A percentile compares a stretch with the other conserved stretches of the same genome.
phyloP scores from a whole-genome alignment of 495 filamentous ascomycete genomes.

The Tuber microsphaerosporum region DNA sequence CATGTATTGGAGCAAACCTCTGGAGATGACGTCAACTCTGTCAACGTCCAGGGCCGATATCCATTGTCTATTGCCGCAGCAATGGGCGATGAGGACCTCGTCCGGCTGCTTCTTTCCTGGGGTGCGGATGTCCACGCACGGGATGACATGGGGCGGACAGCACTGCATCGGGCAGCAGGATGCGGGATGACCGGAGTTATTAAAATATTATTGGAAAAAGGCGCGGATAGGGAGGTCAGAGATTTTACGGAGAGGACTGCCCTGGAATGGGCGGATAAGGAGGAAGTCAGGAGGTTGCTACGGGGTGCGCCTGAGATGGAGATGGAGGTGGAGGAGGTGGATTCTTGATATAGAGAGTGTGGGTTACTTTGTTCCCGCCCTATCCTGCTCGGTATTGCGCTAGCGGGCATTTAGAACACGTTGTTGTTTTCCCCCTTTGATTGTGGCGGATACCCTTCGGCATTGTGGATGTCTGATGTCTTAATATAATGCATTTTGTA shows the following conservation, averaged over 20 bases:
- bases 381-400: neutral
- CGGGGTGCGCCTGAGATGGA: neutral
- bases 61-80: neutral
- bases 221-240: neutral
- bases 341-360: neutral
- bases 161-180: neutral
- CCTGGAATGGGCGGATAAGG: neutral
- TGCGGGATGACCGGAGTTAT: neutral
- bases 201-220: conserved; percentile 2
- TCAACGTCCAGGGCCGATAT: neutral
- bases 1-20: neutral
- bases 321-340: neutral
- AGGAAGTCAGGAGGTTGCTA: neutral
- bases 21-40: neutral
- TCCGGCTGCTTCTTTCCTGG: neutral
- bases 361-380: neutral
- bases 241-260: neutral
- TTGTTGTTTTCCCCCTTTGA: neutral
- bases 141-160: neutral
- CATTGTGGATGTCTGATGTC: neutral
- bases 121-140: neutral
- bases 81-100: neutral
- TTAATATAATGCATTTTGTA: neutral
- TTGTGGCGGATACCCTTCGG: neutral
- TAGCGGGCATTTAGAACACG: neutral